phyloP scores from a whole-genome alignment of 1,284 basidiomycete genomes.

The Anthracocystis setariae region DNA sequence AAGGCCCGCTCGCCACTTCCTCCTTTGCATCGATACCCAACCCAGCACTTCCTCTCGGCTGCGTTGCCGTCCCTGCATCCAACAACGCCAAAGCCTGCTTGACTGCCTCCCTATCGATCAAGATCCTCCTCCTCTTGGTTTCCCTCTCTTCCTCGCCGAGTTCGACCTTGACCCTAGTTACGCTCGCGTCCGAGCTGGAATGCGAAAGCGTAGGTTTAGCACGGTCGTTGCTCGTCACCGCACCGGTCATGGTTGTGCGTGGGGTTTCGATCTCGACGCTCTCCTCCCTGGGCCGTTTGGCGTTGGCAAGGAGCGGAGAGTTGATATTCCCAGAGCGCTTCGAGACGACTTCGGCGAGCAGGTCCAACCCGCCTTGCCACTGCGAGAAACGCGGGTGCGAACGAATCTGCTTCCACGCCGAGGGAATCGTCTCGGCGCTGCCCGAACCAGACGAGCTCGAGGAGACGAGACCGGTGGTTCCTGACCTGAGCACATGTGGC shows the following conservation, averaged over 20 bases:
- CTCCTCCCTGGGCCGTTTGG: conserved; percentile 25
- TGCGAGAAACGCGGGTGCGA: conserved; percentile 61
- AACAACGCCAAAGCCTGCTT: conserved; percentile 55
- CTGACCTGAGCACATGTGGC: conserved; percentile 19
- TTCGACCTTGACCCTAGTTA: conserved; percentile 16
- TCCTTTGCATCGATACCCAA: conserved; percentile 7
- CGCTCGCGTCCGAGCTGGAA: conserved; percentile 13
- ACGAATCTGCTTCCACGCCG: conserved; percentile 61
- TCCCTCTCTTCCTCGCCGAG: conserved; percentile 21
- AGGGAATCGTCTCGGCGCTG: conserved; percentile 52
- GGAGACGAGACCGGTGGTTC: conserved; percentile 18
- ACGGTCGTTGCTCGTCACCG: conserved; percentile 31
- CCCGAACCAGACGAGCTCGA: conserved; percentile 1
- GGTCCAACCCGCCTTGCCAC: conserved; percentile 59
- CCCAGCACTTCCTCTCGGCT: conserved; percentile 19
- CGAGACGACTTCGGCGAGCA: conserved; percentile 64
- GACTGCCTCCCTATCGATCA: conserved; percentile 55
- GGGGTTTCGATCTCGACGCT: conserved; percentile 44
- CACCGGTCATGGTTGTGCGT: conserved; percentile 3
- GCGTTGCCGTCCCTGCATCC: conserved; percentile 44
- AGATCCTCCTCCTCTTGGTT: conserved; percentile 48
- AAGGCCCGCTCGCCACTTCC: conserved; percentile 7
- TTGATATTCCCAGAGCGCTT: conserved; percentile 41
- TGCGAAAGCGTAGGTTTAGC: conserved; percentile 24
- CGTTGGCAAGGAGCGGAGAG: conserved; percentile 28